Base-by-base conservation (phyloP, 345 rosid genomes). In the Dimocarpus longan region DNA sequence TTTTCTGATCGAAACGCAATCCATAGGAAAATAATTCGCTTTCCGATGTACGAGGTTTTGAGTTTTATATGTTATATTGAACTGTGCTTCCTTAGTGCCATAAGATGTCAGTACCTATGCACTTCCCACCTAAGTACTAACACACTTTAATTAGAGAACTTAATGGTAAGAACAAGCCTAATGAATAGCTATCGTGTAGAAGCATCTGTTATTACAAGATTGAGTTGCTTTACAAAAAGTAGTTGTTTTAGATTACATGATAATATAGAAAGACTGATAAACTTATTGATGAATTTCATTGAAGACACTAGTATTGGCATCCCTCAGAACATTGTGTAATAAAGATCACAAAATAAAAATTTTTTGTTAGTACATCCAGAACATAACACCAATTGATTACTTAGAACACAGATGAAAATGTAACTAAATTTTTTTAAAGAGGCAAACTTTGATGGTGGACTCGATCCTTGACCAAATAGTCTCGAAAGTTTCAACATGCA, bases 101-200 rank as follows among this genome's bases (percentile, higher is more conserved):
- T 26, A 26, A 26, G 28, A 26, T 26, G 1, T 26, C 28, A 26
- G 28, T 26, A 26, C 28, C 1, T 26, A 1, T 26, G 28, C 28
- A 26, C 28, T 26, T 26, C 28, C 28, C 28, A 26, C 28, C 28
- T 26, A 1, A 26, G 28, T 26, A 26, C 28, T 26, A 26, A 26
- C 68, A 74, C 72, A 43, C 21, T 54, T 50, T 26, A 76, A 78
- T 65, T 13, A 74, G 40, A 73, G 32, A 82, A 88, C 98, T 92
- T 86, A 95, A 98, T 90, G 59, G 98, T 93, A 71, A 88, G 88
- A 76, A 93, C 91, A 70, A 95, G 79, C 42, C 92, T 96, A 21
- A 97, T 89, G 69, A 82, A 89, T 73, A 95, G 66, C 74, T 88
- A 89, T 84, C 85, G 93, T 46, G 93, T 88, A 76, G 87, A 78